Evolutionary conservation across 1,139 yeast genomes (phyloP), one percentile per base, ranked within the genome.

Genomic region (Saccharomyces hybrid): DNA sequence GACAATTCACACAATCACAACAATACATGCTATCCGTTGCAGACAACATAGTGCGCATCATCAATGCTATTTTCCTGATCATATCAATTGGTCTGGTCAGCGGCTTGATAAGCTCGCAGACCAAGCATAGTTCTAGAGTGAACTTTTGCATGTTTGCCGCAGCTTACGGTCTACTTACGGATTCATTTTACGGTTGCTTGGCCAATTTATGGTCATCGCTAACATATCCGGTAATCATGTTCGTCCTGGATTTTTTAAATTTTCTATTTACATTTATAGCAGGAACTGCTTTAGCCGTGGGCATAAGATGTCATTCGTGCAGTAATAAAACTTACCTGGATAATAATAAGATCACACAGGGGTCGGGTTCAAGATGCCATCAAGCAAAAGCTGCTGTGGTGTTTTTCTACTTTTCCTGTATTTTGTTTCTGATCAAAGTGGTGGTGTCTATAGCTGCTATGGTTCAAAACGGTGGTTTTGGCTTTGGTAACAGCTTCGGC

Each of bases 241-340:
- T 85, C 56, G 66, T 77, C 55, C 75, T 88, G 69, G 99, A 93
- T 79, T 84, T 89, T 75, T 78, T 93, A 74, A 89, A 90, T 81
- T 76, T 84, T 69, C 87, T 91, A 63, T 91, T 93, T 82, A 84
- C 96, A 58, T 88, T 93, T 74, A 84, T 98, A 55, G 98, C 88
- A 63, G 98, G 93, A 63, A 83, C 96, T 56, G 96, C 97, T 53
- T 77, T 93, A 71, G 98, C 97, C 56, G 95, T 90, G 61, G 95
- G 84, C 66, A 84, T 87, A 71, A 82, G 89, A 73, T 80, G 78
- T 59, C 97, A 90, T 80, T 86, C 96, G 50, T 93, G 99, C 79
- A 57, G 75, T 64, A 87, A 89, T 82, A 63, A 77, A 59, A 62
- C 55, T 55, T 90, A 88, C 79, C 60, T 89, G 62, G 77, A 82